These are phyloP conservation scores for Ogataea naganishii DNA, from an alignment of 805 yeast genomes.

Conservation along the genomic window DNA sequence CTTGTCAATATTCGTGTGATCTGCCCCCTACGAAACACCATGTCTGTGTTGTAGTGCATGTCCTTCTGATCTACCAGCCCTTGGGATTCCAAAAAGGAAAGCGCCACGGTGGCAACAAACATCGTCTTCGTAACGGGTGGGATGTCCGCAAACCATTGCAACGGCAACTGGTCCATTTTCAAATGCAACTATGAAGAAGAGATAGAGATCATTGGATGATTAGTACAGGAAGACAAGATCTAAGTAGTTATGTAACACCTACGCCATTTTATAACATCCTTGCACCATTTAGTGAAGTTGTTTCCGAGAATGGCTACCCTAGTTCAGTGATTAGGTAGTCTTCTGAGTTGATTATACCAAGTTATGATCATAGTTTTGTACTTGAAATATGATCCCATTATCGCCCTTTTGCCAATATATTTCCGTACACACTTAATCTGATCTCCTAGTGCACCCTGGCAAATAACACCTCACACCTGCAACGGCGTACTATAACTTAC, in stretches of 20 bases:
- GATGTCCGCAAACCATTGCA: constrained; percentile 31
- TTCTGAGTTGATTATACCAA: no score
- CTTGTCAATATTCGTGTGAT: constrained; percentile 29
- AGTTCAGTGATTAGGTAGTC: no score
- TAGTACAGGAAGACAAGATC: constrained; percentile 7
- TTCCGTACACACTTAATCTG: no score
- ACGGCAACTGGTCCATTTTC: constrained; percentile 26
- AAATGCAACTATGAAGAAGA: not conserved
- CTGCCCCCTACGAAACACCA: constrained; percentile 29
- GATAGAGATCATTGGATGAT: constrained; percentile 4
- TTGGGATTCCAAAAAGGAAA: constrained; percentile 24
- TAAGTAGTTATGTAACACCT: constrained; percentile 2
- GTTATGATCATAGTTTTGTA: no score
- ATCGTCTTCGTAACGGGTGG: constrained; percentile 39
- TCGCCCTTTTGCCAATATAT: no score
- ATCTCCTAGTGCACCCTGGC: no score
- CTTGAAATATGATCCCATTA: no score
- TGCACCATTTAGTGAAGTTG: not conserved
- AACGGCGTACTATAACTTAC: no score
- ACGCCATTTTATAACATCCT: not conserved
- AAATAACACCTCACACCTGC: no score
- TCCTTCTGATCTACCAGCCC: constrained; percentile 24
- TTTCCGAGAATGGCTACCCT: no score
- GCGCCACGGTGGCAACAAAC: constrained; percentile 22
- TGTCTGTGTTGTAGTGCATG: constrained; percentile 26